A percentile compares a stretch with the other conserved stretches of the same genome.
Evolutionary conservation across 2,329 filamentous ascomycete genomes (phyloP).

Genomic region (Lizonia empirigonia): DNA sequence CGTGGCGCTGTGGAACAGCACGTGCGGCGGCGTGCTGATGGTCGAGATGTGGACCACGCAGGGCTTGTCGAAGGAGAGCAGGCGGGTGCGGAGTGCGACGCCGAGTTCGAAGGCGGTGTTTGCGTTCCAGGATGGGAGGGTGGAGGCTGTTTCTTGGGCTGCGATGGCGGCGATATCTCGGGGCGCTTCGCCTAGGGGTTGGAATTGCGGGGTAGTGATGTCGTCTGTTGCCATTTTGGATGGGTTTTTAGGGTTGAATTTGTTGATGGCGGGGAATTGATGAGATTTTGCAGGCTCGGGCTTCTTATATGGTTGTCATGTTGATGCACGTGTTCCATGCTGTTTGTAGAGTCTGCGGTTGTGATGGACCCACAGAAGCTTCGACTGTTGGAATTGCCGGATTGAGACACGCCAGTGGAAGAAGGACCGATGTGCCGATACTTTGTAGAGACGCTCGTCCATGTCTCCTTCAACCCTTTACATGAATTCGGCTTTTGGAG

Average conservation of each 20-base stretch:
- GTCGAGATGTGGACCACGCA: constrained; percentile 67
- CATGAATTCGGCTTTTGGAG: too few relatives aligned
- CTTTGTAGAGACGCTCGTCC: too few relatives aligned
- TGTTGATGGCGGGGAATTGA: neutral
- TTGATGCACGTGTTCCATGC: constrained; percentile 8
- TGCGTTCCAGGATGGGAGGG: constrained; percentile 61
- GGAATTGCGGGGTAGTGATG: constrained; percentile 30
- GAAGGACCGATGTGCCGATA: neutral
- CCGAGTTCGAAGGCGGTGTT: constrained; percentile 68
- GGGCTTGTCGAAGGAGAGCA: constrained; percentile 59
- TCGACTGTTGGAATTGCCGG: constrained; percentile 20
- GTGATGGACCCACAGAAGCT: constrained; percentile 5
- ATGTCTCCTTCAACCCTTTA: too few relatives aligned
- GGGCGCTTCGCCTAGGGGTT: constrained; percentile 30
- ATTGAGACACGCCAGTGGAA: constrained; percentile 3
- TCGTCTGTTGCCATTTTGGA: constrained; percentile 25
- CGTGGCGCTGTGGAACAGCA: constrained; percentile 72
- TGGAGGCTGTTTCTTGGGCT: constrained; percentile 47
- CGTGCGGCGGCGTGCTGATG: constrained; percentile 60
- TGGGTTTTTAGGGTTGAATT: neutral
- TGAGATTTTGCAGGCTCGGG: neutral
- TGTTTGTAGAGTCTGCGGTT: constrained; percentile 1
- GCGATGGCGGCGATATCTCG: constrained; percentile 46
- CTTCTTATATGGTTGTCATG: constrained; percentile 1
- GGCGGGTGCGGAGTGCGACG: constrained; percentile 63